Percentiles rank a stretch among this genome's conserved stretches.
Conservation (phyloP, 176 grass and related monocot genomes). For the bread wheat (Triticum aestivum) region DNA sequence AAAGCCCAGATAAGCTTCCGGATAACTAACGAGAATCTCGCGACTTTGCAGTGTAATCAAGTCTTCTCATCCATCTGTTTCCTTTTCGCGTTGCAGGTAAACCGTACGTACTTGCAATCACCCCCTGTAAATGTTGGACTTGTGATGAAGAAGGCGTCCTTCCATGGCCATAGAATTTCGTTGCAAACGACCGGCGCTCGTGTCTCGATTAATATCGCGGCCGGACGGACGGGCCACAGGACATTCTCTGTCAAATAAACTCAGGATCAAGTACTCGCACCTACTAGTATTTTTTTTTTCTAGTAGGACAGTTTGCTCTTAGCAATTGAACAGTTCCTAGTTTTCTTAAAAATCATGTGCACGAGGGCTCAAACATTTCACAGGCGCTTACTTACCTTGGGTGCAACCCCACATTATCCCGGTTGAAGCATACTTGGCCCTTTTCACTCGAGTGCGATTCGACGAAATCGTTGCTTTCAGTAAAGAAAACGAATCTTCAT, state of each 20-base stretch:
- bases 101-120: background rate
- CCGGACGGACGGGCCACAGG: background rate
- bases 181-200: background rate
- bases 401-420: background rate
- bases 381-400: no score
- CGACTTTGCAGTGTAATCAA: background rate
- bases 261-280: background rate
- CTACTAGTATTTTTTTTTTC: no score
- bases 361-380: no score
- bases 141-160: background rate
- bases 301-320: no score
- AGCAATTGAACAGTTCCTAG: no score
- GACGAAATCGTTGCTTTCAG: background rate
- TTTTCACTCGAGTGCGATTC: background rate
- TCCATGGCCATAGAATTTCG: background rate
- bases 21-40: background rate
- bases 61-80: background rate
- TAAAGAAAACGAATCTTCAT: background rate
- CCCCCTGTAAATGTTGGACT: conserved; percentile 9
- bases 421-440: background rate
- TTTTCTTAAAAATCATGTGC: background rate
- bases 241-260: background rate
- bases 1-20: background rate
- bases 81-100: background rate
- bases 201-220: background rate